Evolutionary conservation across 345 rosid species (phyloP).

Genomic region (Citrus mangshanensis): DNA sequence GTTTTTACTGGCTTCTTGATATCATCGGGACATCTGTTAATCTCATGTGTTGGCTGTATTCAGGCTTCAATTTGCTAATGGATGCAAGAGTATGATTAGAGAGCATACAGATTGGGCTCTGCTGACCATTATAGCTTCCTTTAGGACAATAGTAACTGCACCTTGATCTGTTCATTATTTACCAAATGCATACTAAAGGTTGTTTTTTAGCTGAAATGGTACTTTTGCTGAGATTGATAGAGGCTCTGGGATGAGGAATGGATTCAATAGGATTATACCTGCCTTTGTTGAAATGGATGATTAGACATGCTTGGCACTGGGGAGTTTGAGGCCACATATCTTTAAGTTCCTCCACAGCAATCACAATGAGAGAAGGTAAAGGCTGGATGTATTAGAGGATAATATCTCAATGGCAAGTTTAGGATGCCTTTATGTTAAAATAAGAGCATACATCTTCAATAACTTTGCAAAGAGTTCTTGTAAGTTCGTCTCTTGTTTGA

Average conservation of each 20-base stretch:
- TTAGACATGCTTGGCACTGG: neutral
- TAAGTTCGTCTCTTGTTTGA: neutral
- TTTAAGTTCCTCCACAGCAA: neutral
- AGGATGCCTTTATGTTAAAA: no score
- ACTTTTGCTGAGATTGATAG: neutral
- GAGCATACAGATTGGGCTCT: neutral
- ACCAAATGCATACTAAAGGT: neutral
- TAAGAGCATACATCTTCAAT: no score
- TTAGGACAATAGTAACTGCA: neutral
- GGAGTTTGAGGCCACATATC: neutral
- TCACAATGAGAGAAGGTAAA: neutral
- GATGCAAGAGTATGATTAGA: neutral
- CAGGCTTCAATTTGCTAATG: conserved; percentile 1
- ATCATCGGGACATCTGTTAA: neutral
- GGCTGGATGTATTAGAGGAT: neutral
- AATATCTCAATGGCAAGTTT: neutral
- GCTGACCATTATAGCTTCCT: neutral
- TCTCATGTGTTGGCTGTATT: neutral
- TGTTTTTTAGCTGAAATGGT: neutral
- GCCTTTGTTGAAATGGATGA: neutral
- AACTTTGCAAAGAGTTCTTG: no score
- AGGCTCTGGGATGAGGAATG: neutral
- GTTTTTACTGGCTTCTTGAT: neutral
- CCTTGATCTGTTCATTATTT: neutral
- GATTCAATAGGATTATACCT: neutral